Evolutionary conservation across 129 eudicot species (phyloP), one percentile per base, ranked within the genome.

Genomic region (Cynara cardunculus): DNA sequence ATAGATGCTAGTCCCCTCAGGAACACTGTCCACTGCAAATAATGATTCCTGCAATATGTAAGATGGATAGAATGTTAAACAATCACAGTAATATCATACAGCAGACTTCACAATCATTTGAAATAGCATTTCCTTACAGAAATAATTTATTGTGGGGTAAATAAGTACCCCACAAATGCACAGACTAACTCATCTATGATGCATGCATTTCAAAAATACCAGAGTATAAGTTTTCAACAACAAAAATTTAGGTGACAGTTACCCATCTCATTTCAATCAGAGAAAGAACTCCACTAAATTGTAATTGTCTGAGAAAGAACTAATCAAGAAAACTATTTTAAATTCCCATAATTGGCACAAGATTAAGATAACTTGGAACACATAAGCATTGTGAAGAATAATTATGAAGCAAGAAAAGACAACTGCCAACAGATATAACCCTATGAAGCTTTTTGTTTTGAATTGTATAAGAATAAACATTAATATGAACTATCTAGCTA

Each of bases 21-120:
- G 31, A 73, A 25, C 59, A 4, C 24, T 64, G 25, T 66, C 31
- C 79, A 81, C 70, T 79, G 41, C 66, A 64, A 53, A 46, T 67
- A 34, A 35, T 34, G 83, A 80, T 71, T 56, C 84, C 69, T 69
- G 81, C 69, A 70, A 75, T 37, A 62, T 7, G 53, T 37, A 56
- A 67, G 32, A 39, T 72, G 81, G 66, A 68, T 74, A 31, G 71
- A 41, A 61, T 30, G 76, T 65, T 21, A n/a, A 78, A 24, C 14
- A 44, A 30, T 25, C 37, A 76, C 72, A 56, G 32, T 25, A 35
- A 14, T 19, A 68, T 44, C n/a, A 30, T 66, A 76, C 25, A 25
- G 49, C 12, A 66, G 14, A 62, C 65, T 72, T 32, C 68, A 71
- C 49, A 70, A 35, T 35, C 41, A 1, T 35, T 35, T 32, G 35